Base-by-base conservation (phyloP, 345 rosid species). In the Crucihimalaya himalaica region DNA sequence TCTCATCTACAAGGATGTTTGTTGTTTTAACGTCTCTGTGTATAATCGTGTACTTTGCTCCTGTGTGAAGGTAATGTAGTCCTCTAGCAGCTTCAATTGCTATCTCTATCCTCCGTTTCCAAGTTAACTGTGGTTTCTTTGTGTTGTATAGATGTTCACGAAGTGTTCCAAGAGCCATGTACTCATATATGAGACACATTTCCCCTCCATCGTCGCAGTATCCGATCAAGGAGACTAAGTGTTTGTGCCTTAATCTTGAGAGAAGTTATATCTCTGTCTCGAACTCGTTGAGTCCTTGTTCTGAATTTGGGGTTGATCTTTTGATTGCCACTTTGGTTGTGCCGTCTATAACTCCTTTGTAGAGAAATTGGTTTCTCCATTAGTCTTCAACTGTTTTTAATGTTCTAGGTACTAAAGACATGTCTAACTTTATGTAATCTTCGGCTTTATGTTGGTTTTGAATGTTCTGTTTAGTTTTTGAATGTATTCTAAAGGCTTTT, bases 1-100 rank as follows among this genome's bases (percentile, higher is more conserved):
- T 88, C 74, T 88, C 93, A 28, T 95, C 96, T 20, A 92, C 21
- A 6, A 89, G 85, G 50, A 89, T 92, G 84, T 95, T 92, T n/a
- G 97, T 89, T 11, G 97, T 88, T 81, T 94, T 94, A 1, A 95
- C 97, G 59, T 92, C 99, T 47, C 99, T 74, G 79, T 94, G 99
- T 66, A 92, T 92, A 68, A 94, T 94, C 7, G 96, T 88, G 81
- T 89, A 87, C 68, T 85, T 84, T 0, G 99, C 96, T 19, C 97
- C 97, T 0, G 97, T 91, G 82, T 94, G 98, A 15, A 91, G 87
- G 78, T 94, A 91, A 71, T 94, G 97, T 46, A 89, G 77, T 48
- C 99, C 97, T 67, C 92, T 82, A 2, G 97, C 97, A 0, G 93
- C 86, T 69, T 97, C 96, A 53, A 89, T 87, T 6, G 86, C 89